Evolutionary conservation across 805 yeast species (phyloP), one percentile per base, ranked within the genome.

Genomic region (Teunomyces panamensis): DNA sequence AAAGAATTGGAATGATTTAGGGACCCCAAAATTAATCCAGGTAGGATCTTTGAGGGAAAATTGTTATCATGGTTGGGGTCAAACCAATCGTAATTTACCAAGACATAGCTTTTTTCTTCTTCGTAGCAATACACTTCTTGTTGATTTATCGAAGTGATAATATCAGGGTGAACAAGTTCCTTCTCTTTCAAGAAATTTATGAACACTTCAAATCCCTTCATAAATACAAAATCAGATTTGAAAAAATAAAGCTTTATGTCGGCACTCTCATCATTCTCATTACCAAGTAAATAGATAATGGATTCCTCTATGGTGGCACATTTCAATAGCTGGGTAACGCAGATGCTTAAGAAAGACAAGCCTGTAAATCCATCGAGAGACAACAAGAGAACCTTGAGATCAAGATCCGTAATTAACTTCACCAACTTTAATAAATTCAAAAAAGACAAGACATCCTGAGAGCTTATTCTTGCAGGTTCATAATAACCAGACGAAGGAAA

Each of bases 321-420:
- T 29, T 54, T 45, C 42, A 56, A 49, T 13, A 56, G 42, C 26
- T 56, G 53, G n/a, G 54, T 56, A 29, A 48, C 14, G 13, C 50
- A 51, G 30, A 52, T 35, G 45, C 56, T 24, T 48, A 68, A 48
- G 17, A 68, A 46, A 9, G 69, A 58, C 14, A 65, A 54, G 3
- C 72, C 73, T 7, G 75, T 68, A 48, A 67, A 69, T 1, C 75
- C 74, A 52, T 71, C 75, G 49, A 60, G 63, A 3, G 65, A 67
- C 47, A 63, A 68, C 4, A 68, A 51, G 37, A 68, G 65, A 4
- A 66, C 58, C 39, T 63, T 57, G 37, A 55, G 44, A 42, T 57
- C 56, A 43, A 39, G 39, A 35, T 49, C 37, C 28, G 53, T 52
- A 32, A 57, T 53, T 6, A 49, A 36, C 41, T 67, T 52, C 39